Evolutionary conservation across 768 basidiomycete genomes (phyloP).

Genomic region (Dendrothele bispora): DNA sequence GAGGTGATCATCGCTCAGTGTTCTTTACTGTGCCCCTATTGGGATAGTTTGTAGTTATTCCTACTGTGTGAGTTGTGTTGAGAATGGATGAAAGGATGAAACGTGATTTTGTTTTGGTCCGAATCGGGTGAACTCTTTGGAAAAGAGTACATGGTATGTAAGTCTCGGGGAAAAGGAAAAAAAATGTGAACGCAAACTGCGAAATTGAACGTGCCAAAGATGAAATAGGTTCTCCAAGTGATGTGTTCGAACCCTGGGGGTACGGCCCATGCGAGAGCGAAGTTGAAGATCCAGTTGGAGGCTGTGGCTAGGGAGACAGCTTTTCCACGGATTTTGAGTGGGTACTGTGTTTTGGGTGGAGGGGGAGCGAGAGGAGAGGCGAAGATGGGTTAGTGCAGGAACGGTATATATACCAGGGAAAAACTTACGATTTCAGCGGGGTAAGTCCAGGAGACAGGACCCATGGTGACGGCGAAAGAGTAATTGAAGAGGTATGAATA

Average conservation of each 20-base stretch:
- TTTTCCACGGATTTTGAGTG: constrained; percentile 63
- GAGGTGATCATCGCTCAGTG: too few relatives aligned
- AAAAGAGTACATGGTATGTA: too few relatives aligned
- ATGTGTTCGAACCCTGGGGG: constrained; percentile 68
- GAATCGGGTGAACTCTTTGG: too few relatives aligned
- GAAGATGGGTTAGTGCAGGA: background rate
- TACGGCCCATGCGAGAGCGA: constrained; percentile 72
- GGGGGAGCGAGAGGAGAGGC: background rate
- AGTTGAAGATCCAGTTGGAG: constrained; percentile 69
- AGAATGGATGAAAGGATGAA: too few relatives aligned
- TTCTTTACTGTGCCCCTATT: too few relatives aligned
- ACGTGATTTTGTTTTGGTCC: too few relatives aligned
- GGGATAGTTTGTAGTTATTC: too few relatives aligned
- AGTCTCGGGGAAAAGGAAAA: constrained; percentile 80
- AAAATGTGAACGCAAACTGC: constrained; percentile 68
- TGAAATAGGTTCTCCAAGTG: constrained; percentile 75
- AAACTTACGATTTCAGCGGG: constrained; percentile 57
- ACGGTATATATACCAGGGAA: background rate
- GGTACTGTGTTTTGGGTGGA: too few relatives aligned
- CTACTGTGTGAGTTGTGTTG: too few relatives aligned
- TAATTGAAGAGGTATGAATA: constrained; percentile 78
- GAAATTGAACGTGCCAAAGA: constrained; percentile 78
- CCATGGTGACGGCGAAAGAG: constrained; percentile 73
- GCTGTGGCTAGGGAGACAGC: constrained; percentile 53
- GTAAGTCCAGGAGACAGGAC: constrained; percentile 77